Percentiles rank a stretch among this genome's conserved stretches.
Evolutionary conservation across 2,329 filamentous ascomycete species (phyloP).

Genomic region (Byssochlamys sp.): DNA sequence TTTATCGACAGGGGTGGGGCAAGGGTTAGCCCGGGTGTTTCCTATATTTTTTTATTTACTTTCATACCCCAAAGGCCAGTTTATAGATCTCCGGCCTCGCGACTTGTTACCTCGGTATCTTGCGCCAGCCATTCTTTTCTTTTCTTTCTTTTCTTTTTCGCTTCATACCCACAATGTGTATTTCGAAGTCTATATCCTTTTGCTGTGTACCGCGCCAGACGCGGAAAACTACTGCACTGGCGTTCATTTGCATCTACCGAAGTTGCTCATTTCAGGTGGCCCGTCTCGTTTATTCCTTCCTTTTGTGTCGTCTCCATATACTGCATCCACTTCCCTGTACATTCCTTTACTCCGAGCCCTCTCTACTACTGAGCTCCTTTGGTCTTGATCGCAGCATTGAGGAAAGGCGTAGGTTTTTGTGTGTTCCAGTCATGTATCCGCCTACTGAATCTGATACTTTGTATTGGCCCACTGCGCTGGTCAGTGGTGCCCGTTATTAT

Average conservation of each 20-base stretch:
- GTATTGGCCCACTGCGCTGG: neutral
- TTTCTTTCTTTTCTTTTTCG: constrained; percentile 2
- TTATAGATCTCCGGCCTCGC: constrained; percentile 29
- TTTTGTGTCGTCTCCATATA: constrained; percentile 11
- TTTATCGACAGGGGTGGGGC: constrained; percentile 2
- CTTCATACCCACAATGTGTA: constrained; percentile 12
- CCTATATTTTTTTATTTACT: constrained; percentile 11
- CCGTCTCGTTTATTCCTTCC: constrained; percentile 10
- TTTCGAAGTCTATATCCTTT: constrained; percentile 9
- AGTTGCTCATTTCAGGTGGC: constrained; percentile 1
- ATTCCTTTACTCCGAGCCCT: constrained; percentile 3
- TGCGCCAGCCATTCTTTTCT: constrained; percentile 7
- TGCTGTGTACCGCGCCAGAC: constrained; percentile 12
- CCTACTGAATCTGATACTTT: neutral
- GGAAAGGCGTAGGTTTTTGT: neutral
- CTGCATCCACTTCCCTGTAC: constrained; percentile 10
- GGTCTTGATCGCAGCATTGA: neutral
- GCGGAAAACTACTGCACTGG: constrained; percentile 7
- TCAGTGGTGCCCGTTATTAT: neutral
- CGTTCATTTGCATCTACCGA: constrained; percentile 1
- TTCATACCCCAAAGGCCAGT: constrained; percentile 32
- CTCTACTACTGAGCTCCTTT: neutral
- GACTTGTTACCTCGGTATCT: constrained; percentile 18
- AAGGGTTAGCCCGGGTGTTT: constrained; percentile 1
- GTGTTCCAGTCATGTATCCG: neutral